Conservation (phyloP, 164 flowering plant genomes). For the Tetrastigma voinierianum region DNA sequence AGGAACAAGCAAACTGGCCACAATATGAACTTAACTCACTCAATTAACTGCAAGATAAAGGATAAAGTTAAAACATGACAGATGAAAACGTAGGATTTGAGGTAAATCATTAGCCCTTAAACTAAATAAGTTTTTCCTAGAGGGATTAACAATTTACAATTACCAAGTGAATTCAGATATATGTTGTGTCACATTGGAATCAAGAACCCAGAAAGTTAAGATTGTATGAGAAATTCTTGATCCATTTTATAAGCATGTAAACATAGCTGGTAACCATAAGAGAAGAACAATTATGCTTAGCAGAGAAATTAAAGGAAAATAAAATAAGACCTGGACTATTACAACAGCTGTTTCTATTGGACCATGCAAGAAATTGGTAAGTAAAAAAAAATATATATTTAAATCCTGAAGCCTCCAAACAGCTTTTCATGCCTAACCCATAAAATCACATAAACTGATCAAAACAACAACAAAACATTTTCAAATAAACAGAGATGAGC, state of each 20-base stretch:
- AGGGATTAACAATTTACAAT: background rate
- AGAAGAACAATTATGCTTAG: too few relatives aligned
- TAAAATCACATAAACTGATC: background rate
- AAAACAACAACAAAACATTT: background rate
- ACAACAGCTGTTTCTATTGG: background rate
- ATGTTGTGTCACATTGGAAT: background rate
- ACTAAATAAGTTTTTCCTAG: background rate
- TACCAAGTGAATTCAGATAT: background rate
- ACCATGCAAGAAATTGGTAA: background rate
- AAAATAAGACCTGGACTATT: background rate
- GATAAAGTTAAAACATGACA: background rate
- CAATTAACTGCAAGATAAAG: conserved; percentile 18
- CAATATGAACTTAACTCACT: conserved; percentile 5
- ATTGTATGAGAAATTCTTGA: background rate
- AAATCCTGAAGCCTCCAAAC: too few relatives aligned
- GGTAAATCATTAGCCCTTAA: background rate
- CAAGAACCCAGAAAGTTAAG: background rate
- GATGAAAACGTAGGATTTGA: background rate
- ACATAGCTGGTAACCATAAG: background rate
- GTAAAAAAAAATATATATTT: background rate
- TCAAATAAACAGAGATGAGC: background rate
- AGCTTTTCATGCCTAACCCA: too few relatives aligned
- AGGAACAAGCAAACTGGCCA: conserved; percentile 9
- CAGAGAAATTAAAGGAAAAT: background rate
- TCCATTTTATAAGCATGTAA: background rate